Base-by-base conservation (phyloP, 139 green algal species). In the Picochlorum sp. region DNA sequence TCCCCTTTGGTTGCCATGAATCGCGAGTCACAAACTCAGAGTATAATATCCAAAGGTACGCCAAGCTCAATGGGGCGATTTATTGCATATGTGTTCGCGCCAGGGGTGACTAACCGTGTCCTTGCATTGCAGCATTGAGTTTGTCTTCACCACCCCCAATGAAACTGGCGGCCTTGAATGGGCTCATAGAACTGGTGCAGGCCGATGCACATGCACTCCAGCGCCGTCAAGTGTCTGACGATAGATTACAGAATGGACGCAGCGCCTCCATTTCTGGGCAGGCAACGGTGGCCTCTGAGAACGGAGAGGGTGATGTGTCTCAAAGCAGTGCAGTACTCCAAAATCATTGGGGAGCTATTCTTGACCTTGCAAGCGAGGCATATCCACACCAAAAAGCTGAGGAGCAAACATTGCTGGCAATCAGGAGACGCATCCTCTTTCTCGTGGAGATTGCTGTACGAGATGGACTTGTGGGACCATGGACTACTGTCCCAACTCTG, bases 391-490 rank as follows among this genome's bases (percentile, higher is more conserved):
- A 54, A 60, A 8, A 18, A 45, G 49, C 30, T 4, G 26, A 31
- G 2, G 21, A 28, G 41, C 49, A 20, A 49, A 41, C 23, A 31
- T 31, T 51, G 9, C 20, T 60, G 54, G 20, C 14, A 44, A 34
- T 57, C 26, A 45, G 60, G 4, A 20, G 52, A 5, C 24, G 55
- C 34, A 55, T 64, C 13, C 66, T 34, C 51, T 65, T n/a, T 16
- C 60, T 94, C 9, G 85, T 92, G 15, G 83, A 91, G 52, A 73
- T 84, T 6, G 82, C 89, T 41, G 54, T 87, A 49, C 66, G 72
- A 5, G 75, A 77, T 31, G 86, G 86, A n/a, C 71, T 92, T 62
- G 76, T 88, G 31, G 79, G 77, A 6, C 86, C 86, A 37, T 92
- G 81, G 82, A 81, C 67, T 30, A 73, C 81, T 3, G 65, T 90